Evolutionary conservation across 2,329 filamentous ascomycete species (phyloP).

Genomic region (Botrytis fabae): DNA sequence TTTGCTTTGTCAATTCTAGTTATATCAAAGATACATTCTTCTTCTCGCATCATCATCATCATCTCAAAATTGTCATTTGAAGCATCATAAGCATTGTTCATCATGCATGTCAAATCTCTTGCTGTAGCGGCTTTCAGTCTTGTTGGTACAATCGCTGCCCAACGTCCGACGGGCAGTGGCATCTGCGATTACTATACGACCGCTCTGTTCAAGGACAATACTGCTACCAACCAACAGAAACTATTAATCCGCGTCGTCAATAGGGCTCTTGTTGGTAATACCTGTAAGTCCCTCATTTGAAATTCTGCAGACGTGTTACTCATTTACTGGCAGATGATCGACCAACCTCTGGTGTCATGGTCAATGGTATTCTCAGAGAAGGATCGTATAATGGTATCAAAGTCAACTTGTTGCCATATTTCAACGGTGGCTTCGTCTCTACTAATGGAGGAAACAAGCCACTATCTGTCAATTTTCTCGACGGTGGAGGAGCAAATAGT

Average conservation of each 20-base stretch:
- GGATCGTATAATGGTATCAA: constrained; percentile 51
- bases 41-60: neutral
- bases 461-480: constrained; percentile 59
- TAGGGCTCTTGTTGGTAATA: constrained; percentile 64
- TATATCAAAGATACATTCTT: neutral
- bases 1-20: neutral
- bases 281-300: constrained; percentile 45
- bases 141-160: constrained; percentile 34
- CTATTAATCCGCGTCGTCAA: constrained; percentile 60
- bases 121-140: constrained; percentile 24
- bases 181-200: constrained; percentile 66
- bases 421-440: constrained; percentile 55
- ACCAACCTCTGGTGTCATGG: constrained; percentile 53
- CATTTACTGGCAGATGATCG: constrained; percentile 46
- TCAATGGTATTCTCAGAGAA: constrained; percentile 58
- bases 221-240: constrained; percentile 56
- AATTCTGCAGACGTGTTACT: neutral
- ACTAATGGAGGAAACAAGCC: constrained; percentile 51
- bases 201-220: constrained; percentile 59
- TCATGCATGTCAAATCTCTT: constrained; percentile 36
- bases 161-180: constrained; percentile 51
- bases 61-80: neutral
- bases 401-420: constrained; percentile 61
- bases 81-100: neutral
- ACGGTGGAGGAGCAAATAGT: constrained; percentile 57